Percentiles rank a stretch among this genome's conserved stretches.
Evolutionary conservation across 73 alveolate species (phyloP).

Genomic region (Paramecium sexaurelia): DNA sequence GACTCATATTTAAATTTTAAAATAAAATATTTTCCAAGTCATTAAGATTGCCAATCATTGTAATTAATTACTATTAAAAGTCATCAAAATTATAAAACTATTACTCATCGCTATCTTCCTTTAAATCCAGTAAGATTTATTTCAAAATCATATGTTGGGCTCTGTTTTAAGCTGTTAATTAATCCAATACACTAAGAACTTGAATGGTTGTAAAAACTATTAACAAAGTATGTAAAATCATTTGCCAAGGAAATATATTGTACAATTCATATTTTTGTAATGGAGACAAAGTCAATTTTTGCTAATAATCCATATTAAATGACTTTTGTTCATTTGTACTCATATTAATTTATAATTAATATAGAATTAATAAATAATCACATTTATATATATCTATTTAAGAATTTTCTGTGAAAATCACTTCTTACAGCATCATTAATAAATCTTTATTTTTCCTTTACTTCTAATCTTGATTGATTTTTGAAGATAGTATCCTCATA

Average conservation of each 20-base stretch:
- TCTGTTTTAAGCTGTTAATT: slow-evolving; percentile 53
- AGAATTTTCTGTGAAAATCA: slow-evolving; percentile 94
- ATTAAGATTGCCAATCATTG: neutral
- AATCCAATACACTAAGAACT: slow-evolving; percentile 51
- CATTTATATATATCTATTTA: slow-evolving; percentile 83
- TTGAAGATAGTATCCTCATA: slow-evolving; percentile 96
- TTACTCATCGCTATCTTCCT: slow-evolving; percentile 54
- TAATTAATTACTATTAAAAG: neutral
- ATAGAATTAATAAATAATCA: slow-evolving; percentile 44
- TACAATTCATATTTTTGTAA: neutral
- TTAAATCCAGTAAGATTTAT: neutral
- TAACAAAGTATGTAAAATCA: slow-evolving; percentile 48
- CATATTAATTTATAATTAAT: slow-evolving; percentile 1
- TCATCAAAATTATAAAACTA: slow-evolving; percentile 52
- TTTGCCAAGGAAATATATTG: slow-evolving; percentile 54
- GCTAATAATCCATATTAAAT: neutral
- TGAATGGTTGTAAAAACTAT: slow-evolving; percentile 57
- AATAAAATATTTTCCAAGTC: slow-evolving; percentile 8
- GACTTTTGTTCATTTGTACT: neutral
- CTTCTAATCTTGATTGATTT: slow-evolving; percentile 89
- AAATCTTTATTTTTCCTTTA: slow-evolving; percentile 91
- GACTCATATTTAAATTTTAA: neutral
- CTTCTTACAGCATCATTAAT: slow-evolving; percentile 97
- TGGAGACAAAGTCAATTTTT: neutral
- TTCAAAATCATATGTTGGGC: slow-evolving; percentile 63